A percentile compares a stretch with the other conserved stretches of the same genome.
phyloP scores from a whole-genome alignment of 2,329 filamentous ascomycete genomes.

The Monosporascus sp. region DNA sequence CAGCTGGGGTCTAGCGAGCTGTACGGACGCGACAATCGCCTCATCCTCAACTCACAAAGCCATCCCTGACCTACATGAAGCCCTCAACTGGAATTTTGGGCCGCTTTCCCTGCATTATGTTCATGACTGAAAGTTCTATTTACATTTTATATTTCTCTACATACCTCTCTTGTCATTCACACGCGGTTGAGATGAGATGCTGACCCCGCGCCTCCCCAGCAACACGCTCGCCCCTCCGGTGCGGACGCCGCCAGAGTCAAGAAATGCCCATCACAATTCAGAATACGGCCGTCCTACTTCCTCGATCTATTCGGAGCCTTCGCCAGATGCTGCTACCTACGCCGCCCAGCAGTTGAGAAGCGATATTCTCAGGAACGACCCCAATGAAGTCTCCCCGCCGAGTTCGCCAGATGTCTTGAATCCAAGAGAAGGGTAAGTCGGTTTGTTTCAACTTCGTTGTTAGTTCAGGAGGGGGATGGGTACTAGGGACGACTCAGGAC shows the following conservation, averaged over 20 bases:
- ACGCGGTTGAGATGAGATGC: constrained; percentile 13
- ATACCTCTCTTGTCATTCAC: background rate
- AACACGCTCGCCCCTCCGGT: constrained; percentile 26
- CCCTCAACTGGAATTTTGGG: background rate
- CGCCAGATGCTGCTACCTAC: constrained; percentile 32
- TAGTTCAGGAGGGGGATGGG: constrained; percentile 1
- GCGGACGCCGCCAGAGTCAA: constrained; percentile 31
- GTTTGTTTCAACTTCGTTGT: constrained; percentile 6
- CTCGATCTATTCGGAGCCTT: constrained; percentile 57
- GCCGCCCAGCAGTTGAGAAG: constrained; percentile 23
- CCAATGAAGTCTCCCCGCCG: constrained; percentile 47
- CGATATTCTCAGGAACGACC: constrained; percentile 15
- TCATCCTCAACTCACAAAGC: background rate
- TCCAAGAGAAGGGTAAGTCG: constrained; percentile 37
- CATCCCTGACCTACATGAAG: background rate
- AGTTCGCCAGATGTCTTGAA: constrained; percentile 48
- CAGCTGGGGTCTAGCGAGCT: background rate
- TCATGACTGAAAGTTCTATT: background rate
- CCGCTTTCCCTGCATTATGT: background rate
- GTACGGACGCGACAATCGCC: background rate
- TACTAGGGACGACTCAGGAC: constrained; percentile 1
- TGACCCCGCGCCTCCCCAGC: constrained; percentile 19
- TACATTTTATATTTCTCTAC: background rate
- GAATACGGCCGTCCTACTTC: constrained; percentile 45
- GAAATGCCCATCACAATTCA: constrained; percentile 26